Percentiles rank a stretch among this genome's conserved stretches.
These are phyloP conservation scores for Oryza glaberrima DNA, from an alignment of 176 grass and related monocot genomes.

Conservation along the genomic window DNA sequence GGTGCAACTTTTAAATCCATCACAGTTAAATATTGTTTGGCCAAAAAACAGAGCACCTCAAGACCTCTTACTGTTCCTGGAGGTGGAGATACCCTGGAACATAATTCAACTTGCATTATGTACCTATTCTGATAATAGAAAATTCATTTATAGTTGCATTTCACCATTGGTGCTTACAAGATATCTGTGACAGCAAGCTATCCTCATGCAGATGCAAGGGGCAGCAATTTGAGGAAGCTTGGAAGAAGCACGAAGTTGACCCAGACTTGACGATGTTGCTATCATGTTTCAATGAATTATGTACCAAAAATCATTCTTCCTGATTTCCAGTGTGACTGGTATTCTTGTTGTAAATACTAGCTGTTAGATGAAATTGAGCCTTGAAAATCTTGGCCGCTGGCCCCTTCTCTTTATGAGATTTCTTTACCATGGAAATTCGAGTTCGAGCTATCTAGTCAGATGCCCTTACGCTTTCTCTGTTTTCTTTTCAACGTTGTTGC, in stretches of 20 bases:
- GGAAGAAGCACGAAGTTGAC: slow-evolving; percentile 86
- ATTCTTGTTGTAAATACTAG: slow-evolving; percentile 34
- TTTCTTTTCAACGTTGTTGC: too few relatives aligned
- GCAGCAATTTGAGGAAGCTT: slow-evolving; percentile 70
- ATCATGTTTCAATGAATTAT: slow-evolving; percentile 53
- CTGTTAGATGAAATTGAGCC: background rate
- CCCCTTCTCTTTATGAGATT: background rate
- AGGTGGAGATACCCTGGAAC: background rate
- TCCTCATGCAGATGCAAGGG: slow-evolving; percentile 70
- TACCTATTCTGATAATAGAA: background rate
- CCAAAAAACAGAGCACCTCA: background rate
- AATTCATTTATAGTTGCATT: background rate
- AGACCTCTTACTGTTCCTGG: background rate
- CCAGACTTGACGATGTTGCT: slow-evolving; percentile 66
- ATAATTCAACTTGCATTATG: background rate
- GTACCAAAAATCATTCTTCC: slow-evolving; percentile 15
- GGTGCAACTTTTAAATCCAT: background rate
- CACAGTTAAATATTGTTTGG: background rate
- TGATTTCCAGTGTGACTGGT: slow-evolving; percentile 29
- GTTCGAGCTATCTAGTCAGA: background rate
- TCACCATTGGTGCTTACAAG: background rate
- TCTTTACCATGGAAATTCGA: background rate
- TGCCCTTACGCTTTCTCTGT: too few relatives aligned
- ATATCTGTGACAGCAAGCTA: background rate
- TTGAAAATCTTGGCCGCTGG: background rate